These are phyloP conservation scores for Arthroderma uncinatum DNA, from an alignment of 2,329 filamentous ascomycete species.

Conservation along the genomic window DNA sequence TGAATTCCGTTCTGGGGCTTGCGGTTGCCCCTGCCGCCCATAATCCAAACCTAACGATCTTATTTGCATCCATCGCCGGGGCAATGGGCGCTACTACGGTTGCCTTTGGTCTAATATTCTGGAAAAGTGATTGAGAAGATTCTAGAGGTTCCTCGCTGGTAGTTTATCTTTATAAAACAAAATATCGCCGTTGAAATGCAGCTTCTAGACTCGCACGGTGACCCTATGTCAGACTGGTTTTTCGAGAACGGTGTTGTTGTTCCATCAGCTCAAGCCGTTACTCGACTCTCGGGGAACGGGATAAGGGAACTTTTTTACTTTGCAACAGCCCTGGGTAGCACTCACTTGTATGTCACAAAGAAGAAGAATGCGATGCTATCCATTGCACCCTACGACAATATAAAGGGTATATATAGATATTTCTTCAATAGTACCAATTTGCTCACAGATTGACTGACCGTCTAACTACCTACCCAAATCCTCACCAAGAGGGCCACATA, in stretches of 20 bases:
- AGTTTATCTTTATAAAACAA: neutral
- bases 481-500: neutral
- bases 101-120: neutral
- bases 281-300: neutral
- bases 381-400: neutral
- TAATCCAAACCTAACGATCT: no score
- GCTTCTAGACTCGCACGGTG: neutral
- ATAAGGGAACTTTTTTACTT: neutral
- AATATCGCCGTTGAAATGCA: neutral
- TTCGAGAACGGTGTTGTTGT: neutral
- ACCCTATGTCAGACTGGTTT: neutral
- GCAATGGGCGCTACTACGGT: no score
- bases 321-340: neutral
- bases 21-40: no score
- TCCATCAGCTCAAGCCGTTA: neutral
- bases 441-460: no score
- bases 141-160: neutral
- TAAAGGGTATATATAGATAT: neutral
- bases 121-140: neutral
- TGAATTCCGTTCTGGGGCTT: no score
- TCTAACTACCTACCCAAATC: neutral
- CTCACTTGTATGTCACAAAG: neutral
- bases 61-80: no score
- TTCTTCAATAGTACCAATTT: no score
- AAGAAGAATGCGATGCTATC: neutral